A percentile compares a stretch with the other conserved stretches of the same genome.
Conservation (phyloP, 2,329 filamentous ascomycete species). For the Hymenoscyphus occultus region DNA sequence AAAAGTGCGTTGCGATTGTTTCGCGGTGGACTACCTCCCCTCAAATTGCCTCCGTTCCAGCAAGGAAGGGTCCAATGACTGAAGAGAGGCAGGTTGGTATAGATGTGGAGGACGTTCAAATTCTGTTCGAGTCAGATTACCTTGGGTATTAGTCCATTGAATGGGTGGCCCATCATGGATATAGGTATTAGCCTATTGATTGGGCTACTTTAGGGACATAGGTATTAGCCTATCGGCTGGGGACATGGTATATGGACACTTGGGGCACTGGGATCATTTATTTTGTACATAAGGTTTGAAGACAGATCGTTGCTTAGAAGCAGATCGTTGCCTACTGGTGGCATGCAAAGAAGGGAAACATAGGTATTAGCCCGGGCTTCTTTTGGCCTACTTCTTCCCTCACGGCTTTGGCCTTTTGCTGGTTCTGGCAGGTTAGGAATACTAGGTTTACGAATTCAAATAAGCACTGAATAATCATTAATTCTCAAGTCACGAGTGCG, state of each 20-base stretch:
- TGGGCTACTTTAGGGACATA: neutral
- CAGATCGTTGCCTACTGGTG: too few species aligned
- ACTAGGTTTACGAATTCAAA: neutral
- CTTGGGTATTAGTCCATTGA: neutral
- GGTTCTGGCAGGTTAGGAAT: too few species aligned
- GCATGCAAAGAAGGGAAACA: neutral
- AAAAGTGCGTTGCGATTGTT: neutral
- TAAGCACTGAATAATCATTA: neutral
- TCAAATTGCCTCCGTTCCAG: neutral
- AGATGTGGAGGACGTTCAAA: too few species aligned
- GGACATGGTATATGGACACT: neutral
- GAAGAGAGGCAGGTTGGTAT: neutral
- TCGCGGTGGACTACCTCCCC: neutral
- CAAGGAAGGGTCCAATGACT: neutral
- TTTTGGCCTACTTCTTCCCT: too few species aligned
- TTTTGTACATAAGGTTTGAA: too few species aligned
- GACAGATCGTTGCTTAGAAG: too few species aligned
- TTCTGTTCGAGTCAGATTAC: neutral
- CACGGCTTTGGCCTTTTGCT: too few species aligned
- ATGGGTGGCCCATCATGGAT: neutral
- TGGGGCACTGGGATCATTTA: too few species aligned
- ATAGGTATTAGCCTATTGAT: slow-evolving; percentile 2
- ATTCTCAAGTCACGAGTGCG: too few species aligned
- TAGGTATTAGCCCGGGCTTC: neutral
- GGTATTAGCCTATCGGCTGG: slow-evolving; percentile 3